Evolutionary conservation across 805 yeast genomes (phyloP), one percentile per base, ranked within the genome.

Genomic region (Helenozyma rhizophorensis): DNA sequence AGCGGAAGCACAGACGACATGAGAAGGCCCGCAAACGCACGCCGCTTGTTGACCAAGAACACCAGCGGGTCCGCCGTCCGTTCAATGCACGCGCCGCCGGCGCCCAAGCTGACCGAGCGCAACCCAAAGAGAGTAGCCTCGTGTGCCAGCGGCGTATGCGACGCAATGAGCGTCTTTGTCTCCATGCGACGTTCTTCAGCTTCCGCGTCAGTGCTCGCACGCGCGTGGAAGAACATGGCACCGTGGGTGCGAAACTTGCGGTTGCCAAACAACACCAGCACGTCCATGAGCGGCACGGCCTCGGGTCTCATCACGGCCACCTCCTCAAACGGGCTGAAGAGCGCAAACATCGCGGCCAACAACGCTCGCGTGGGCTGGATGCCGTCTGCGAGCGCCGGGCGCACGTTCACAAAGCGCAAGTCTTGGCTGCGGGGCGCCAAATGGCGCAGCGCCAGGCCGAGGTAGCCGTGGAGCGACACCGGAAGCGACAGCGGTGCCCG

Each of bases 351-450:
- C 3, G 25, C 23, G 7, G 27, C 21, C 28, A 32, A 6, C 21
- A 40, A 16, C 22, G 29, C 30, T 14, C 30, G 35, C 21, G 15
- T 14, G 14, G 30, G 10, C 3, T n/a, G 12, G 9, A 24, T 15
- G 6, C 13, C 21, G 3, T 21, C 12, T 4, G 21, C 19, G 14
- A 52, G 16, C 4, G 40, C 50, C 3, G 47, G 39, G 2, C 40
- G 27, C 32, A 60, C 25, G 31, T 58, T 54, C 8, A 54, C 53
- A 40, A 60, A 58, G 51, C 51, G 47, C 2, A 61, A 19, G 7
- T 48, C 46, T 30, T 58, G 65, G 21, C 44, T 34, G 5, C 56
- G 55, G 21, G 28, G 42, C 27, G 12, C 25, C 23, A 21, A 25
- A 15, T 12, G 24, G 27, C 12, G 25, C 6, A 5, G 7, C 9